Percentiles rank a stretch among this genome's conserved stretches.
Conservation (phyloP, 2,329 filamentous ascomycete species). For the Xylaria sp. region DNA sequence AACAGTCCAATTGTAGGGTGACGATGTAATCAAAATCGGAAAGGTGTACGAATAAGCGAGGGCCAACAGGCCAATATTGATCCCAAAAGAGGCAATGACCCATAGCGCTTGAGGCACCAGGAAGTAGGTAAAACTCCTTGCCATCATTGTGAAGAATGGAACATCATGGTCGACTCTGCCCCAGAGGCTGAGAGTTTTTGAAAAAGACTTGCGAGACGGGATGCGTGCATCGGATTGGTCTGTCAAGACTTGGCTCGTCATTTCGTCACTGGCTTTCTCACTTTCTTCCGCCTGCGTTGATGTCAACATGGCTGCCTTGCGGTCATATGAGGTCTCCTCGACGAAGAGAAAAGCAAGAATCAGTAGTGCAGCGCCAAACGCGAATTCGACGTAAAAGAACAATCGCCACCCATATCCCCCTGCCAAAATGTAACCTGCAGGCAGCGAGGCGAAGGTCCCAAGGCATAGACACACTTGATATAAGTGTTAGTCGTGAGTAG, state of each 20-base stretch:
- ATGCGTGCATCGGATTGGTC: slow-evolving; percentile 28
- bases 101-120: slow-evolving; percentile 57
- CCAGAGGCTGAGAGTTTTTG: slow-evolving; percentile 54
- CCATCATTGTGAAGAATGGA: slow-evolving; percentile 56
- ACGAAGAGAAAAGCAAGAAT: slow-evolving; percentile 63
- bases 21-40: slow-evolving; percentile 55
- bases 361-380: slow-evolving; percentile 59
- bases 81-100: slow-evolving; percentile 58
- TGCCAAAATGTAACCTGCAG: slow-evolving; percentile 67
- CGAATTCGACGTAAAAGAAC: slow-evolving; percentile 70
- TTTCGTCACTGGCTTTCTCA: slow-evolving; percentile 39
- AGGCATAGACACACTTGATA: slow-evolving; percentile 62
- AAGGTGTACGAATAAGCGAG: slow-evolving; percentile 60
- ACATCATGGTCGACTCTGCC: slow-evolving; percentile 54
- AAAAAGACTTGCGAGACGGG: slow-evolving; percentile 53
- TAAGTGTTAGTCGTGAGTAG: slow-evolving; percentile 12
- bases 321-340: slow-evolving; percentile 61
- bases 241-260: slow-evolving; percentile 35
- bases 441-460: slow-evolving; percentile 66
- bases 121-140: slow-evolving; percentile 57
- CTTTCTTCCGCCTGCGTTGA: slow-evolving; percentile 39
- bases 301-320: slow-evolving; percentile 37
- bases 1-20: slow-evolving; percentile 56
- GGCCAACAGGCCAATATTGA: slow-evolving; percentile 58
- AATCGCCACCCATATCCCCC: slow-evolving; percentile 68